phyloP scores from a whole-genome alignment of 805 yeast species.

The Metschnikowia henanensis region DNA sequence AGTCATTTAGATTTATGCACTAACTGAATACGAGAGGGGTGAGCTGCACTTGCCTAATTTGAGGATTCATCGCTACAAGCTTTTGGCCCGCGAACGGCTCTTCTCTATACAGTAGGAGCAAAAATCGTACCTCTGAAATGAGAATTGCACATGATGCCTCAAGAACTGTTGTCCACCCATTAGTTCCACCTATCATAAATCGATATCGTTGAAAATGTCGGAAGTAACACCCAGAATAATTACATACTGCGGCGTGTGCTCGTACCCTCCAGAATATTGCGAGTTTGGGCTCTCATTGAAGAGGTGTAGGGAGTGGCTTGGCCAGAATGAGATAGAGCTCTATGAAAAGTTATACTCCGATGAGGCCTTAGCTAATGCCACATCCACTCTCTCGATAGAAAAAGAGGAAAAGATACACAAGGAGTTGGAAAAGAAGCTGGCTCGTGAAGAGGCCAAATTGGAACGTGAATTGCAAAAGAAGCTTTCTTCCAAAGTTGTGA shows the following conservation, averaged over 20 bases:
- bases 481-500: conserved; percentile 74
- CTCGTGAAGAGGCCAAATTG: conserved; percentile 80
- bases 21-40: too few species aligned
- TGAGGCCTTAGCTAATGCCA: conserved; percentile 54
- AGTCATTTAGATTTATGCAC: too few species aligned
- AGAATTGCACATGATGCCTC: too few species aligned
- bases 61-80: too few species aligned
- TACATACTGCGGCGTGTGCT: conserved; percentile 75
- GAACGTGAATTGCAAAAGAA: conserved; percentile 81
- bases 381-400: conserved; percentile 64
- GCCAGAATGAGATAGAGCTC: conserved; percentile 54
- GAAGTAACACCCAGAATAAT: conserved; percentile 38
- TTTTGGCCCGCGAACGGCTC: too few species aligned
- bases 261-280: conserved; percentile 89
- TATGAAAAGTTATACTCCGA: conserved; percentile 62
- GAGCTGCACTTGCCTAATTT: too few species aligned
- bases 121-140: not conserved
- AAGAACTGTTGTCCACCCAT: too few species aligned
- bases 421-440: conserved; percentile 81
- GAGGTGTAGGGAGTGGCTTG: conserved; percentile 83
- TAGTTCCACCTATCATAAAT: too few species aligned
- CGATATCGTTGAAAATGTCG: conserved; percentile 21
- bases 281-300: conserved; percentile 83
- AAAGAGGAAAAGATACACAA: conserved; percentile 81
- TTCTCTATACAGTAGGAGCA: conserved; percentile 7